These are phyloP conservation scores for Pseudozyma thailandica DNA, from an alignment of 1,284 basidiomycete species.

Conservation along the genomic window DNA sequence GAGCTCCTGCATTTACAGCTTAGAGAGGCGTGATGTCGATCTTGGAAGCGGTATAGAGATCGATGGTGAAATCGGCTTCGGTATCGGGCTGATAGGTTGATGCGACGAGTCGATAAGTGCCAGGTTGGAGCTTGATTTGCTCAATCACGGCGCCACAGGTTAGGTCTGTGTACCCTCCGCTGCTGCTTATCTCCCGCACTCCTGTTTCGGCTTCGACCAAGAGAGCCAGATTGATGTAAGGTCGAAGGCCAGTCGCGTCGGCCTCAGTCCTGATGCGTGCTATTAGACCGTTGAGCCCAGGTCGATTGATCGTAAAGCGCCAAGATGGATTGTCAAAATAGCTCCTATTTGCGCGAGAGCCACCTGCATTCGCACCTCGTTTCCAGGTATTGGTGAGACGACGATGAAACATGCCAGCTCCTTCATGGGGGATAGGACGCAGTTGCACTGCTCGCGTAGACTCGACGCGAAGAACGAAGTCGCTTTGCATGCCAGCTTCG, in stretches of 20 bases:
- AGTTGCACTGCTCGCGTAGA: conserved; percentile 70
- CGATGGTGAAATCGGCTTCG: conserved; percentile 30
- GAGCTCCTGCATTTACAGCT: too few species aligned
- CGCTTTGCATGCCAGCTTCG: conserved; percentile 76
- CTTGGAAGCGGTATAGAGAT: conserved; percentile 37
- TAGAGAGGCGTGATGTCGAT: conserved; percentile 20
- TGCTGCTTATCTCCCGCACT: conserved; percentile 20
- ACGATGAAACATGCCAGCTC: conserved; percentile 87
- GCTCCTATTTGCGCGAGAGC: conserved; percentile 75
- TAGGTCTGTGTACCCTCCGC: conserved; percentile 41
- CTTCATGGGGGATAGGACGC: conserved; percentile 75
- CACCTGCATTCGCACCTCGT: conserved; percentile 75
- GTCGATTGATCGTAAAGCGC: conserved; percentile 70
- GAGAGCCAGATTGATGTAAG: conserved; percentile 37
- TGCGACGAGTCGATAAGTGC: conserved; percentile 32
- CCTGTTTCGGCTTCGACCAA: not conserved
- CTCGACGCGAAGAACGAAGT: conserved; percentile 76
- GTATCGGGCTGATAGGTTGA: conserved; percentile 30
- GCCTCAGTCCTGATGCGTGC: conserved; percentile 8
- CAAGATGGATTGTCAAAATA: conserved; percentile 79
- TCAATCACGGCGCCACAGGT: conserved; percentile 38
- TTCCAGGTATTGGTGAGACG: conserved; percentile 71
- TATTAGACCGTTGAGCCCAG: conserved; percentile 3
- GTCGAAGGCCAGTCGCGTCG: not conserved
- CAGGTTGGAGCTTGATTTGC: conserved; percentile 9